Conservation (phyloP, 257 asterid genomes). For the Agastache rugosa region DNA sequence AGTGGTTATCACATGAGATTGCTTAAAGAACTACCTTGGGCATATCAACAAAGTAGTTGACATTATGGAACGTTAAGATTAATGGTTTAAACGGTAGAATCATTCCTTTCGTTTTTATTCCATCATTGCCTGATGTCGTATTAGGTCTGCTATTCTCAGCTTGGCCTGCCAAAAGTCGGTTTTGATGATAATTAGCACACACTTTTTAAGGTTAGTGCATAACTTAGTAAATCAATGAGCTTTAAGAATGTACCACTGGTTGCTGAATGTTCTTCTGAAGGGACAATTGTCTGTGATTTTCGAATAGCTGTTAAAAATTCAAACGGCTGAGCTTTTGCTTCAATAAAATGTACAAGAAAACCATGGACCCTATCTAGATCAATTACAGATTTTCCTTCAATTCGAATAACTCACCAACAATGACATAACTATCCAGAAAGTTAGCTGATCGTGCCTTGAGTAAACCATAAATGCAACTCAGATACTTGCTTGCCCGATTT, state of each 20-base stretch:
- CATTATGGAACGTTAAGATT: constrained; percentile 76
- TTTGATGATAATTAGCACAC: constrained; percentile 18
- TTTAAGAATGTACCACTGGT: constrained; percentile 41
- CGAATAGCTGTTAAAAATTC: constrained; percentile 54
- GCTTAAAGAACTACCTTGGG: constrained; percentile 63
- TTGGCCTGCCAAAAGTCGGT: constrained; percentile 49
- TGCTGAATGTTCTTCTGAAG: constrained; percentile 49
- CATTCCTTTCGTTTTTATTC: constrained; percentile 68
- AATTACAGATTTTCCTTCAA: too few relatives aligned
- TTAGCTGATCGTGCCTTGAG: too few relatives aligned
- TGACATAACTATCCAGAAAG: not conserved
- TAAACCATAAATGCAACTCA: not conserved
- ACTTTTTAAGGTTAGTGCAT: constrained; percentile 26
- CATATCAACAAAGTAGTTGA: constrained; percentile 90
- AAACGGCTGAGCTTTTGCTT: constrained; percentile 8
- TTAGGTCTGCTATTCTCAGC: constrained; percentile 29
- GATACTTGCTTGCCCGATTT: too few relatives aligned
- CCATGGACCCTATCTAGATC: not conserved
- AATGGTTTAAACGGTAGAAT: constrained; percentile 92
- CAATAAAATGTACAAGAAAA: not conserved
- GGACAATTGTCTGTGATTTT: constrained; percentile 61
- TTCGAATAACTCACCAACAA: too few relatives aligned
- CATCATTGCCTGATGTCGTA: constrained; percentile 31
- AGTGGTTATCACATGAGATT: constrained; percentile 17
- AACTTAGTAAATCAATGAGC: constrained; percentile 7